A percentile compares a stretch with the other conserved stretches of the same genome.
These are phyloP conservation scores for Clavulina sp. DNA, from an alignment of 768 basidiomycete genomes.

Conservation along the genomic window DNA sequence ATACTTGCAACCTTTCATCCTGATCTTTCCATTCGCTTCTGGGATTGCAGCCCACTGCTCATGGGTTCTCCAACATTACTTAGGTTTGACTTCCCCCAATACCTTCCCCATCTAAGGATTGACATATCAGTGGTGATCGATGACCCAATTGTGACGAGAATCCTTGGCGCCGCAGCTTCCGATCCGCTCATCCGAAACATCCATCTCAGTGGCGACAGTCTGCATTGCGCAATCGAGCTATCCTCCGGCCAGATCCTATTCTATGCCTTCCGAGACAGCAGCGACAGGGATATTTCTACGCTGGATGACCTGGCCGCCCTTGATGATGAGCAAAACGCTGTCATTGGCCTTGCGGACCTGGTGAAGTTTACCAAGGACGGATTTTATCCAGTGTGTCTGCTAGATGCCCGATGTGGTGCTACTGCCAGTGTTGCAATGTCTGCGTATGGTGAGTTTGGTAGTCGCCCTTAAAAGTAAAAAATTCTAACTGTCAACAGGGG, in stretches of 20 bases:
- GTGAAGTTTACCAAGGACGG: constrained; percentile 18
- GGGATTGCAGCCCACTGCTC: constrained; percentile 56
- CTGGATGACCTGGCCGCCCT: constrained; percentile 36
- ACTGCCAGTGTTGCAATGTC: constrained; percentile 43
- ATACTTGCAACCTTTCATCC: constrained; percentile 45
- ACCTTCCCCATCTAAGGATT: constrained; percentile 43
- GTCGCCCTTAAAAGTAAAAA: background rate
- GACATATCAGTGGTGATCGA: constrained; percentile 34
- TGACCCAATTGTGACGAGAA: constrained; percentile 14
- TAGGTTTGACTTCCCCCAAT: constrained; percentile 46
- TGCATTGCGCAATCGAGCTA: constrained; percentile 39
- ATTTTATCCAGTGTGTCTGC: constrained; percentile 44
- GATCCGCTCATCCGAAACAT: no score
- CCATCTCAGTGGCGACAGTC: constrained; percentile 34
- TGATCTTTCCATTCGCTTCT: constrained; percentile 50
- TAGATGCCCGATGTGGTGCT: constrained; percentile 31
- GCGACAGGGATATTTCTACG: constrained; percentile 11
- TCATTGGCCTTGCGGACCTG: background rate
- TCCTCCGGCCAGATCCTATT: constrained; percentile 40
- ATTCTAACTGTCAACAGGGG: constrained; percentile 30
- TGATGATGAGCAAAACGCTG: constrained; percentile 26
- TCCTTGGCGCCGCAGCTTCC: constrained; percentile 15
- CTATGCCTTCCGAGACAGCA: constrained; percentile 22
- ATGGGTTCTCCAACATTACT: constrained; percentile 37
- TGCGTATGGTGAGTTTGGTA: constrained; percentile 13